Evolutionary conservation across 768 basidiomycete species (phyloP), one percentile per base, ranked within the genome.

Genomic region (Leccinum boreale): DNA sequence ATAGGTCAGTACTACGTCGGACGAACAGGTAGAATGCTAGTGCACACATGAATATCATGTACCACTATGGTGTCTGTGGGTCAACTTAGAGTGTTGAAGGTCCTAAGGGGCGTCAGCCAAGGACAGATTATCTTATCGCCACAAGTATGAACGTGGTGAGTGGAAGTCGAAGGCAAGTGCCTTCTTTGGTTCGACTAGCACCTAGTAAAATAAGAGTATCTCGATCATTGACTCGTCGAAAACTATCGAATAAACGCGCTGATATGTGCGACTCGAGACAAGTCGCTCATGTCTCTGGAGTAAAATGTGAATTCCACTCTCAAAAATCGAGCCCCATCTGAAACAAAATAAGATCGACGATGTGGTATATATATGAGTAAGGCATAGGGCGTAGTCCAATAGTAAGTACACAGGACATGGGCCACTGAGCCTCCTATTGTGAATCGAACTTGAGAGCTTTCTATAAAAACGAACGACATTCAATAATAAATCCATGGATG

Each of bases 11-110:
- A 17, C 11, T 5, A 17, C 12, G 23, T 23, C 7, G 12, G 12
- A 23, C 15, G 14, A 10, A 17, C 2, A 33, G 21, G 33, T n/a
- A 28, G 9, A 57, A 17, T 11, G n/a, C 11, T 1, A 19, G 8
- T 35, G 44, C 51, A 15, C 28, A 49, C 56, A 60, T 39, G 11
- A 60, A 53, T 49, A 50, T n/a, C 56, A 42, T 42, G 53, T 44
- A 31, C 5, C 28, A 19, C n/a, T 39, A 19, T 39, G 28, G 19
- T n/a, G 21, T 23, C 23, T 46, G 3, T 0, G 14, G 21, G 45
- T 23, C 45, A 7, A 42, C 1, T 24, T 24, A 42, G n/a, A 31
- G 11, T n/a, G 4, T 2, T 42, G 17, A 10, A 42, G n/a, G 44
- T 26, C 7, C 26, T 8, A 14, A 19, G 4, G 19, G 3, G 42